Evolutionary conservation across 306 rosid genomes (phyloP), one percentile per base, ranked within the genome.

Genomic region (Ormosia emarginata): DNA sequence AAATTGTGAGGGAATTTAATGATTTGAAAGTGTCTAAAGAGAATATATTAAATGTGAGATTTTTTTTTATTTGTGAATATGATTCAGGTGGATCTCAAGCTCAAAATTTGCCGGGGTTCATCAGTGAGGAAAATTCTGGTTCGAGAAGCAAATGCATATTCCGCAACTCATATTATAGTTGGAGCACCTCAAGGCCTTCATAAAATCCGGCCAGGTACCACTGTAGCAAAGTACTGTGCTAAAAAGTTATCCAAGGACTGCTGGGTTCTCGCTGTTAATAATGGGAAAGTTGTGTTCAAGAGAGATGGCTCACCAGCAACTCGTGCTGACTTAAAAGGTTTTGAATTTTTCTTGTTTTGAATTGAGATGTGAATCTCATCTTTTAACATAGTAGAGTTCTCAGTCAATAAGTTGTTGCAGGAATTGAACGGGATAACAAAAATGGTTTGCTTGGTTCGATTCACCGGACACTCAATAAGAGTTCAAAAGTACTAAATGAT

Each of bases 161-260:
- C 88, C 15, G 98, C 99, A 50, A 71, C 90, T 52, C 92, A 88
- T 77, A 56, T 94, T 74, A 89, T 96, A 13, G 91, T 93, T 32
- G 98, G 98, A 74, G 90, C 92, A 62, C 81, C 94, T 69, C 91
- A 85, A 34, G 88, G 71, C 70, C 87, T 63, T 65, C 97, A 84
- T 50, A 93, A 82, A 86, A 87, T 95, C 43, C 87, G 94, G 81
- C 76, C 99, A 71, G 82, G 90, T 43, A 85, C 93, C 64, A 71
- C 94, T 6, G 88, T 95, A n/a, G 99, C 99, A 62, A 93, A 95
- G 88, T 90, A 93, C 83, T 95, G 99, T 81, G 97, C 98, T 41
- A 90, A 88, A 84, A 95, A 91, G 62, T 82, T 93, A 11, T 50
- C 92, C 44, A 86, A 87, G 85, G 84, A 87, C 11, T 90, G 91